Evolutionary conservation across 805 yeast species (phyloP).

Genomic region (Yarrowia deformans): DNA sequence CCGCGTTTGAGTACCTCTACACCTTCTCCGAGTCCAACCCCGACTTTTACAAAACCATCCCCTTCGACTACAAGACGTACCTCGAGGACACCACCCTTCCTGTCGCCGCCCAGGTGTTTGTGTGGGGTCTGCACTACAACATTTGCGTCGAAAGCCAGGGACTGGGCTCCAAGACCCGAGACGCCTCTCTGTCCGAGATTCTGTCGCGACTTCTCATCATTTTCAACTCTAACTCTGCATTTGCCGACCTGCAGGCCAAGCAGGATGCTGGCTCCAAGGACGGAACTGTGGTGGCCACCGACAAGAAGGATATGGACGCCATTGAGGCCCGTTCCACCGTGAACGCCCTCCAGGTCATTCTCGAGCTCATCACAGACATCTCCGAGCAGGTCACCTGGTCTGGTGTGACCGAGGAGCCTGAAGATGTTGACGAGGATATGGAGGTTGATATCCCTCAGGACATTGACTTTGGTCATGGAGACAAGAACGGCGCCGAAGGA

Average conservation of each 20-base stretch:
- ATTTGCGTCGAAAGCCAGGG: constrained; percentile 40
- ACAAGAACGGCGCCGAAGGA: constrained; percentile 34
- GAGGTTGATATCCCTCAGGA: constrained; percentile 40
- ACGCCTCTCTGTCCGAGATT: constrained; percentile 40
- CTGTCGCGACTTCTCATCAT: constrained; percentile 40
- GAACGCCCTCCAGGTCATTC: constrained; percentile 69
- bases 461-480: constrained; percentile 26
- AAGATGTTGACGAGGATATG: constrained; percentile 42
- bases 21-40: constrained; percentile 48
- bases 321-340: constrained; percentile 52
- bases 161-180: constrained; percentile 39
- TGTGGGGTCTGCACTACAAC: constrained; percentile 48
- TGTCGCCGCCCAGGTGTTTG: constrained; percentile 44
- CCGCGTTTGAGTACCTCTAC: constrained; percentile 47
- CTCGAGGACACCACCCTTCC: constrained; percentile 13
- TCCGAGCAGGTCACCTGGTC: constrained; percentile 61
- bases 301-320: constrained; percentile 42
- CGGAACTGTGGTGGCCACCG: constrained; percentile 43
- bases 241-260: constrained; percentile 36
- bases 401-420: constrained; percentile 39
- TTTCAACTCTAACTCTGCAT: constrained; percentile 40
- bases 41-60: constrained; percentile 40
- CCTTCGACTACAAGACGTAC: constrained; percentile 33
- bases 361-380: constrained; percentile 79
- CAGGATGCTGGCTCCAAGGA: constrained; percentile 42